phyloP scores from a whole-genome alignment of 2,329 filamentous ascomycete species.

The Didymella sp. region DNA sequence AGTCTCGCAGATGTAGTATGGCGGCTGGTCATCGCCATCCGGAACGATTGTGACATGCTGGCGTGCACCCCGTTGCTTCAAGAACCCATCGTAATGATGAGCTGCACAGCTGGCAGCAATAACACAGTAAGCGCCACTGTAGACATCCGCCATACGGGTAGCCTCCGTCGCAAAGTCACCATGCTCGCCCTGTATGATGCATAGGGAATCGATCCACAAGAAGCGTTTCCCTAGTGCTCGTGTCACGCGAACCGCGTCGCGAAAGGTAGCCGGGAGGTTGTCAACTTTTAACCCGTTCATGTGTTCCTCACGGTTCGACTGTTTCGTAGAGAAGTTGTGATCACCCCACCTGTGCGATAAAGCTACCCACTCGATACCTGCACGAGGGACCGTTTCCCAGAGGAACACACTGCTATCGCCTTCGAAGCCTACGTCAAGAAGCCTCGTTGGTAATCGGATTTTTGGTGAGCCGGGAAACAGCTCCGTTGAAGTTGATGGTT shows the following conservation, averaged over 20 bases:
- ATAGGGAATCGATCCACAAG: constrained; percentile 42
- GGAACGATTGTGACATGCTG: too few species aligned
- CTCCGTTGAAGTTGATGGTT: too few species aligned
- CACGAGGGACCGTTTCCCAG: not conserved
- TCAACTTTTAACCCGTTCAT: not conserved
- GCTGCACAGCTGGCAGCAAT: constrained; percentile 29
- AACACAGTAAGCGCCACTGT: constrained; percentile 33
- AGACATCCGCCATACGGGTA: constrained; percentile 33
- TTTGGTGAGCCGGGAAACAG: too few species aligned
- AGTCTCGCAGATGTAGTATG: not conserved
- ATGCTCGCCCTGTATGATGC: constrained; percentile 33
- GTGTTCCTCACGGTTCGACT: not conserved
- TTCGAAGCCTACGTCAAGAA: too few species aligned
- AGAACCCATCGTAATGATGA: constrained; percentile 21
- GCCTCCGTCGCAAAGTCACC: constrained; percentile 32
- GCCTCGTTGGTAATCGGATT: too few species aligned
- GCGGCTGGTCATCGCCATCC: too few species aligned
- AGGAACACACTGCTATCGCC: not conserved
- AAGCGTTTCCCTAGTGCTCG: constrained; percentile 24
- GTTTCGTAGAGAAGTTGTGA: not conserved
- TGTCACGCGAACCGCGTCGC: constrained; percentile 29
- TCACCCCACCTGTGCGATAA: not conserved
- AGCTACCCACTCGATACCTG: not conserved
- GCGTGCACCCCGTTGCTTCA: not conserved
- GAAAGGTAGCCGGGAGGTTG: constrained; percentile 16